phyloP scores from a whole-genome alignment of 2,329 filamentous ascomycete genomes.

The Teratosphaeria pseudoeucalypti region DNA sequence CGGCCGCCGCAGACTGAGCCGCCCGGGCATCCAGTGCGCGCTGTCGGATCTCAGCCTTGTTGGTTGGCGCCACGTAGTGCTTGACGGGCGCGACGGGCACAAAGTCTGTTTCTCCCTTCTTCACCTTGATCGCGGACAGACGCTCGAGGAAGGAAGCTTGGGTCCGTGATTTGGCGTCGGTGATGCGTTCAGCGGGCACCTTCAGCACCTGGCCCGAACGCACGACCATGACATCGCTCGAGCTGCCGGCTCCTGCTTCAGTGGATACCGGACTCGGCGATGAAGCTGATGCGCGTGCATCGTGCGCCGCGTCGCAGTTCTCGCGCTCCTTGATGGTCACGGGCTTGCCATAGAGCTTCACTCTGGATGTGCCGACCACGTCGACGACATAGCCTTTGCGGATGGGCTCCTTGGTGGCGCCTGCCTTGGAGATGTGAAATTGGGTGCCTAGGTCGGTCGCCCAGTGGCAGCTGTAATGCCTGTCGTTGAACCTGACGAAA shows the following conservation, averaged over 20 bases:
- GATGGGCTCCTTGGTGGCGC: conserved; percentile 31
- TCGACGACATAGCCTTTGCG: conserved; percentile 52
- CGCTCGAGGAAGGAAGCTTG: conserved; percentile 31
- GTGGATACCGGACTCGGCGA: neutral
- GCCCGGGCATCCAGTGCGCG: neutral
- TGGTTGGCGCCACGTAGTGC: conserved; percentile 13
- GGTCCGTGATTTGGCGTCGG: conserved; percentile 8
- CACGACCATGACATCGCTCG: neutral
- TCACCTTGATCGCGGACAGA: conserved; percentile 31
- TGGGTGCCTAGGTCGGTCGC: conserved; percentile 73
- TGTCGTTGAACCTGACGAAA: conserved; percentile 67
- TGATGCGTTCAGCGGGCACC: conserved; percentile 14
- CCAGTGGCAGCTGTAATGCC: conserved; percentile 73
- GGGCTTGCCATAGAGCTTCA: conserved; percentile 59
- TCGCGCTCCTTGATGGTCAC: conserved; percentile 37
- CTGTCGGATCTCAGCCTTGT: conserved; percentile 12
- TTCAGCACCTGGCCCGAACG: conserved; percentile 8
- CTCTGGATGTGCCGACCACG: conserved; percentile 59
- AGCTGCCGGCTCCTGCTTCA: neutral
- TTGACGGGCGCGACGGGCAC: conserved; percentile 21
- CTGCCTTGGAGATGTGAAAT: conserved; percentile 44
- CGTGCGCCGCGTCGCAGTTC: neutral
- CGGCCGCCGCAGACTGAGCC: neutral
- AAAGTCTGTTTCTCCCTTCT: conserved; percentile 29
- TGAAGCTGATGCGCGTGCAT: neutral